A percentile compares a stretch with the other conserved stretches of the same genome.
Conservation (phyloP, 441 rosid species). For the Erodium texanum region DNA sequence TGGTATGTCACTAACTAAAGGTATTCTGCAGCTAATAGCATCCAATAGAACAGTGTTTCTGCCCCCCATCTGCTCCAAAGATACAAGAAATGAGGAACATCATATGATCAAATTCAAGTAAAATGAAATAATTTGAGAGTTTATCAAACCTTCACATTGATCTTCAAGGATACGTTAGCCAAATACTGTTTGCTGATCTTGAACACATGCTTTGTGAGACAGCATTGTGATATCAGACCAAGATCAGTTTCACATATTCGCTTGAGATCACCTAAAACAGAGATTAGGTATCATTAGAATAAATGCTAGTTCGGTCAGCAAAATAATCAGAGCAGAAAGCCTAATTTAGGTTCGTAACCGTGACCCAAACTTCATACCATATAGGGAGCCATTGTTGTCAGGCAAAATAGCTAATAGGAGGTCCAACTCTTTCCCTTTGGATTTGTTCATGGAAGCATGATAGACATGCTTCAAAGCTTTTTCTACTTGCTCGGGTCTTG, state of each 20-base stretch:
- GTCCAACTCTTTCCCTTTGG: slow-evolving; percentile 91
- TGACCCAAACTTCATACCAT: slow-evolving; percentile 45
- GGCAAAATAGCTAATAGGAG: slow-evolving; percentile 85
- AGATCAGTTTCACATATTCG: slow-evolving; percentile 89
- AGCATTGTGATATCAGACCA: slow-evolving; percentile 81
- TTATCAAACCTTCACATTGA: slow-evolving; percentile 69
- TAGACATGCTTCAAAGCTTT: slow-evolving; percentile 88
- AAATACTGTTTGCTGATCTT: slow-evolving; percentile 84
- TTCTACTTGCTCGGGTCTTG: slow-evolving; percentile 93
- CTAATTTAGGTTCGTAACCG: background rate
- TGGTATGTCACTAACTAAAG: slow-evolving; percentile 87
- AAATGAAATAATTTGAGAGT: background rate
- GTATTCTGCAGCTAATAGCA: slow-evolving; percentile 88
- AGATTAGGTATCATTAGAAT: slow-evolving; percentile 1
- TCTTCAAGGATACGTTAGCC: slow-evolving; percentile 78
- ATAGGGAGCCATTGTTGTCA: slow-evolving; percentile 87
- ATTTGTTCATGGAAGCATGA: slow-evolving; percentile 66
- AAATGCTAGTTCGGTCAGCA: background rate
- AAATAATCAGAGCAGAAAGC: background rate
- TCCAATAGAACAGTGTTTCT: slow-evolving; percentile 91
- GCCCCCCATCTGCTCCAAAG: slow-evolving; percentile 80
- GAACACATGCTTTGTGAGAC: slow-evolving; percentile 80
- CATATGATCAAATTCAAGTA: background rate
- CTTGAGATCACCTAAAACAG: slow-evolving; percentile 64
- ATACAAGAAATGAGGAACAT: background rate